Base-by-base conservation (phyloP, 495 filamentous ascomycete genomes). In the Trichoderma asperelloides region DNA sequence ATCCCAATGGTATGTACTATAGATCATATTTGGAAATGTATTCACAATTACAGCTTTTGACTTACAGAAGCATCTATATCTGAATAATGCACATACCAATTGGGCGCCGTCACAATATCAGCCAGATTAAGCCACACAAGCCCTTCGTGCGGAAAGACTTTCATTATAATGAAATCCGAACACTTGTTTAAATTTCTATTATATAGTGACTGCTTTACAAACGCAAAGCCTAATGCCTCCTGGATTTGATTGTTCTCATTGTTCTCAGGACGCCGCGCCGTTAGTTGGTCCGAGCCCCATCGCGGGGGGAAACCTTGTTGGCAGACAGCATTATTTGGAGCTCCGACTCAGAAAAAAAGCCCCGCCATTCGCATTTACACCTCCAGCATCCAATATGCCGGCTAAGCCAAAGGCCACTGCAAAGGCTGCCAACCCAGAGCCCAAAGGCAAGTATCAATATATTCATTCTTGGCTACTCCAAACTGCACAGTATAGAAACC, bases 351-450 rank as follows among this genome's bases (percentile, higher is more conserved):
- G 3, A 30, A 6, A 51, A 25, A 47, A 51, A 39, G 62, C 62
- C 62, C 33, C 40, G 33, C 40, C 62, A 64, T 64, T 43, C 33
- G 21, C 62, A 64, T 64, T 43, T 18, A 64, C 33, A 40, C 62
- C 62, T 40, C 62, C 33, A 64, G 62, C 62, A 64, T 64, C 62
- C 33, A 64, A 40, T 18, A 64, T 64, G 62, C 62, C 62, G 40
- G 8, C 62, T 25, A 64, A 64, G 62, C 21, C 62, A n/a, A 65
- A 65, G 64, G 40, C 41, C 27, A 13, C 21, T 49, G 39, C 39
- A 49, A 65, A 45, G 39, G 64, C 64, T 49, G 64, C 40, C 65
- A 66, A 18, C 65, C 43, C 65, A 7, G 65, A 66, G 5, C 47
- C 25, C 65, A 66, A 66, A 66, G 51, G 65, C 41, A 65, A 25